Evolutionary conservation across 2,329 filamentous ascomycete species (phyloP).

Genomic region (Neofusicoccum sp.): DNA sequence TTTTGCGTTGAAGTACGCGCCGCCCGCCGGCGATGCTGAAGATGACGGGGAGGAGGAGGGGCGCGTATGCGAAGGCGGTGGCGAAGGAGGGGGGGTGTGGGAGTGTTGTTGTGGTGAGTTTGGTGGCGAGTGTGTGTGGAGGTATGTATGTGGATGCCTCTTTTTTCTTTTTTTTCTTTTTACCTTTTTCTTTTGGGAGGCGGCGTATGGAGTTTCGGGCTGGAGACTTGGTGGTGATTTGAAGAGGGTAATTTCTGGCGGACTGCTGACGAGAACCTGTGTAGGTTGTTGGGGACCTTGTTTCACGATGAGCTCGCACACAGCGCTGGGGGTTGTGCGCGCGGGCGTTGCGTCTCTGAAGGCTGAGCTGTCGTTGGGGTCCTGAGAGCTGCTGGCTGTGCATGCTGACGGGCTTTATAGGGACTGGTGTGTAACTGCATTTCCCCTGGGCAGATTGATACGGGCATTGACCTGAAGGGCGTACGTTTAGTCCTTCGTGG

Average conservation of each 20-base stretch:
- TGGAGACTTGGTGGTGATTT: no score
- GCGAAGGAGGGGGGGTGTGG: slow-evolving; percentile 61
- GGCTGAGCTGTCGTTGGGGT: slow-evolving; percentile 27
- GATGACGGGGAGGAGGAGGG: not conserved
- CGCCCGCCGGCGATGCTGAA: slow-evolving; percentile 47
- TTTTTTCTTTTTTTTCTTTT: no score
- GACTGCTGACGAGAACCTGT: not conserved
- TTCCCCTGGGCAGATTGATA: slow-evolving; percentile 47
- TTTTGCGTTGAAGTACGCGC: slow-evolving; percentile 64
- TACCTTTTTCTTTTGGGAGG: no score
- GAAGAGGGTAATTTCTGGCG: not conserved
- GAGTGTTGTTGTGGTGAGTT: slow-evolving; percentile 61
- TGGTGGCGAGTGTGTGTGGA: slow-evolving; percentile 57
- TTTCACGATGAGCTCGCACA: slow-evolving; percentile 62
- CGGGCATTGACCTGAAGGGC: slow-evolving; percentile 47
- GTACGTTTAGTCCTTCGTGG: no score
- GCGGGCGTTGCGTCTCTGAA: slow-evolving; percentile 58
- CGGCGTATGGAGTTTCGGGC: no score
- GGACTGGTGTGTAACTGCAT: slow-evolving; percentile 57
- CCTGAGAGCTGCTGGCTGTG: not conserved
- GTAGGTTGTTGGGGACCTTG: slow-evolving; percentile 56
- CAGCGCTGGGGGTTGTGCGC: slow-evolving; percentile 60
- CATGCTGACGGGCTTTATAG: slow-evolving; percentile 26
- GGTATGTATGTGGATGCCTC: slow-evolving; percentile 27
- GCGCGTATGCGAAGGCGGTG: slow-evolving; percentile 58